Base-by-base conservation (phyloP, 306 rosid genomes). In the Canavalia gladiata region DNA sequence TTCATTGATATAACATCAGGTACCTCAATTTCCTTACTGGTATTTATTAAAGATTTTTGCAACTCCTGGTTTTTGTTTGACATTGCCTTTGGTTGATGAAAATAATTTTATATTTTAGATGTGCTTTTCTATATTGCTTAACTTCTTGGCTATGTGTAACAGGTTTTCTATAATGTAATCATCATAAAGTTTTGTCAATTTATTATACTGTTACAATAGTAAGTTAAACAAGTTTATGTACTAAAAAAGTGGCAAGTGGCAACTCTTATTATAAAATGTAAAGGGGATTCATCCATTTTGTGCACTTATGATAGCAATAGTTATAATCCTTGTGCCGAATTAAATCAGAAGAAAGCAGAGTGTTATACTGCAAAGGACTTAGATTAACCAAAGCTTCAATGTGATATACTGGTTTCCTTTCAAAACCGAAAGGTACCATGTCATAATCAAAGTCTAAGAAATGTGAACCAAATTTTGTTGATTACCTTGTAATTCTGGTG, bases 1-100 rank as follows among this genome's bases (percentile, higher is more conserved):
- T 34, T 42, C 39, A 70, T 74, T 47, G 71, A 63, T 49, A 5
- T 71, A 82, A 50, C 75, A 69, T 76, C 33, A 39, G 56, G 59
- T 81, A 69, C 50, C 56, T 82, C 60, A 50, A 57, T 81, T 84
- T 67, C 56, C 41, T 82, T 47, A 57, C 75, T 51, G 62, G 65
- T 83, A 78, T 69, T 83, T 81, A 74, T 71, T 50, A 5, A 45
- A 57, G 62, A 45, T 58, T 43, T 62, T 65, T 37, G 4, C 4
- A 2, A 37, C 41, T 77, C 29, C 43, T 49, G 10, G 13, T 78
- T 76, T 82, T 76, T 82, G 49, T 49, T 54, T 81, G 30, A 56
- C 80, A 43, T 31, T 8, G 30, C 33, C 29, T 29, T 29, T 72
- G 12, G 74, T 43, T 52, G n/a, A 49, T 49, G 29, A 47, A 56